Conservation (phyloP, 805 yeast genomes). For the Saccharomycopsis sp. region DNA sequence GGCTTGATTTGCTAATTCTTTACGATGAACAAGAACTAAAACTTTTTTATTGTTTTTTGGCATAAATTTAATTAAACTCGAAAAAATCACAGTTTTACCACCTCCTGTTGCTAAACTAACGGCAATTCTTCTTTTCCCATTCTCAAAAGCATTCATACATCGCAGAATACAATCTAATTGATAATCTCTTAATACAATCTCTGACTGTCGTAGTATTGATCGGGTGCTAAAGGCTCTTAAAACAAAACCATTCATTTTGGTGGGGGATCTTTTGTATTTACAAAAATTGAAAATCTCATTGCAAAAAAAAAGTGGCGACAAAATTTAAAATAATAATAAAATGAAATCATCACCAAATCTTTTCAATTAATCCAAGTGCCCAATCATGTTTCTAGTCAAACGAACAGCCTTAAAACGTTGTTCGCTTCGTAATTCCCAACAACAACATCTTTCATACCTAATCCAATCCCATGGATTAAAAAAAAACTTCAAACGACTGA, state of each 20-base stretch:
- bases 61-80: constrained; percentile 38
- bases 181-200: constrained; percentile 44
- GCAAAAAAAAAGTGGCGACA: no score
- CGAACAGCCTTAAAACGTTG: neutral
- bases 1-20: constrained; percentile 71
- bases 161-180: constrained; percentile 60
- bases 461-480: constrained; percentile 3
- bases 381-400: no score
- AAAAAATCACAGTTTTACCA: constrained; percentile 80
- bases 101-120: constrained; percentile 91
- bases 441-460: constrained; percentile 9
- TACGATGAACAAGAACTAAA: constrained; percentile 69
- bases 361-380: no score
- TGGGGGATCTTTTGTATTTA: no score
- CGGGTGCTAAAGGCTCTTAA: no score
- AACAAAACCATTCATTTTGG: no score
- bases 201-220: no score
- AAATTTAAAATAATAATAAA: no score
- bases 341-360: no score
- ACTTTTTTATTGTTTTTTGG: constrained; percentile 21
- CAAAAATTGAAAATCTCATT: no score
- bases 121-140: constrained; percentile 50
- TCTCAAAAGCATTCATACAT: constrained; percentile 38
- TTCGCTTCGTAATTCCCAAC: constrained; percentile 5
- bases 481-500: constrained; percentile 5